phyloP scores from a whole-genome alignment of 1,284 basidiomycete species.

The Trametes pubescens region DNA sequence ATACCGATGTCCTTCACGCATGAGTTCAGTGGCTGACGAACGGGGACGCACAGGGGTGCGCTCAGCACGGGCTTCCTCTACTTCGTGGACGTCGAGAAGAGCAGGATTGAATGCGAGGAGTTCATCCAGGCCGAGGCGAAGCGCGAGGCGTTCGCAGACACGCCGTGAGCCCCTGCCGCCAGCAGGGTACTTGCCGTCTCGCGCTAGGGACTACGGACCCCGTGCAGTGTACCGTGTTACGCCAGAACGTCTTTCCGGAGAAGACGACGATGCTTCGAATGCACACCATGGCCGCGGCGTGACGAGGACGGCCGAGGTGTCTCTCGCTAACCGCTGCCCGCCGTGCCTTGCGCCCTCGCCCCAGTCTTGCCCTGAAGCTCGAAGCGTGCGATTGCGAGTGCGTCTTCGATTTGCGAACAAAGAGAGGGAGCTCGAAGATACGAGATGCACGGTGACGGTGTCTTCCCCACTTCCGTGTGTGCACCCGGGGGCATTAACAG shows the following conservation, averaged over 20 bases:
- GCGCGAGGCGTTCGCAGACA: constrained; percentile 53
- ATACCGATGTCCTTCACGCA: not conserved
- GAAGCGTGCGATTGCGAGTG: too few species aligned
- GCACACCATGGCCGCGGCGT: too few species aligned
- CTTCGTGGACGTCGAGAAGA: constrained; percentile 77
- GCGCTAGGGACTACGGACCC: too few species aligned
- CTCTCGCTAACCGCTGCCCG: not conserved
- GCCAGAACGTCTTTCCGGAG: too few species aligned
- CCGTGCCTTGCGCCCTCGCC: not conserved
- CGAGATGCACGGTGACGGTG: not conserved
- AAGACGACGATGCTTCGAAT: too few species aligned
- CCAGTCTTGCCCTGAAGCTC: not conserved
- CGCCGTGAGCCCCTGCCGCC: not conserved
- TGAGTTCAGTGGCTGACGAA: not conserved
- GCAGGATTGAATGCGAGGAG: constrained; percentile 67
- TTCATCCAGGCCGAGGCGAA: constrained; percentile 67
- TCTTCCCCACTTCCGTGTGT: not conserved
- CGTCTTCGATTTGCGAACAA: not conserved
- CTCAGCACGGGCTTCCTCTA: constrained; percentile 72
- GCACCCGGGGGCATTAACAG: not conserved
- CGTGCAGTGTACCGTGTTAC: too few species aligned
- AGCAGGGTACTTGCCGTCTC: too few species aligned
- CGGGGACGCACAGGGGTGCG: constrained; percentile 53
- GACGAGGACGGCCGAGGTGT: too few species aligned
- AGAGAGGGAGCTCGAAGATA: too few species aligned